Base-by-base conservation (phyloP, 2,329 filamentous ascomycete species). In the Colletotrichum neosansevieriae region DNA sequence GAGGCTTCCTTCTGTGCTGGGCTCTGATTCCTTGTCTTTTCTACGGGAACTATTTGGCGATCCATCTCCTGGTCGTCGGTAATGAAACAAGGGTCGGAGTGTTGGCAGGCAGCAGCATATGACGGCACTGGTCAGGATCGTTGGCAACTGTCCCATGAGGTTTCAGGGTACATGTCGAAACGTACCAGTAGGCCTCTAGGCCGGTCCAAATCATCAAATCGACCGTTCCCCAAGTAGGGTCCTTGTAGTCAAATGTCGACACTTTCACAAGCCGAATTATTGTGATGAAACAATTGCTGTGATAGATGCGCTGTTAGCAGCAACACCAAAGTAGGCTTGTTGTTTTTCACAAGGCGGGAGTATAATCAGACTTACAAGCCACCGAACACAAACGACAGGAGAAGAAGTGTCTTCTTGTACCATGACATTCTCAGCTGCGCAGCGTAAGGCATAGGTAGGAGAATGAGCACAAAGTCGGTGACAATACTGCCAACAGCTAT, bases 141-240 rank as follows among this genome's bases (percentile, higher is more conserved):
- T 51, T 15, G 17, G 17, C 17, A 29, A 4, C 1, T 19, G 1
- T 34, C 12, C 24, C 15, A 2, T 15, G 4, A 45, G 13, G 4
- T 42, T 9, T 2, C n/a, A 2, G 9, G 32, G 10, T 3, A 13
- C 11, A 19, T 13, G 17, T 11, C 21, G 21, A 10, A 3, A 32
- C 61, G 7, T 50, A 69, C 61, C 61, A 69, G 24, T 69, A 69
- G 2, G 49, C 61, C 24, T 69, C 66, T 15, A 69, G 13, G 15
- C 66, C 61, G 3, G 61, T 69, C 66, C 66, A 69, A 4, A 69
- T 69, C 54, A 69, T 69, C 15, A 69, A 21, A 9, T 69, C 66
- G 9, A 69, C 66, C 2, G 66, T 66, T 12, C 66, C 66, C 66
- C 66, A 69, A 3, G 66, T 69, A 7, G 66, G 66, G 17, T 69